Percentiles rank a stretch among this genome's conserved stretches.
phyloP scores from a whole-genome alignment of 148 eudicot species.

The Rhododendron ferrugineum region DNA sequence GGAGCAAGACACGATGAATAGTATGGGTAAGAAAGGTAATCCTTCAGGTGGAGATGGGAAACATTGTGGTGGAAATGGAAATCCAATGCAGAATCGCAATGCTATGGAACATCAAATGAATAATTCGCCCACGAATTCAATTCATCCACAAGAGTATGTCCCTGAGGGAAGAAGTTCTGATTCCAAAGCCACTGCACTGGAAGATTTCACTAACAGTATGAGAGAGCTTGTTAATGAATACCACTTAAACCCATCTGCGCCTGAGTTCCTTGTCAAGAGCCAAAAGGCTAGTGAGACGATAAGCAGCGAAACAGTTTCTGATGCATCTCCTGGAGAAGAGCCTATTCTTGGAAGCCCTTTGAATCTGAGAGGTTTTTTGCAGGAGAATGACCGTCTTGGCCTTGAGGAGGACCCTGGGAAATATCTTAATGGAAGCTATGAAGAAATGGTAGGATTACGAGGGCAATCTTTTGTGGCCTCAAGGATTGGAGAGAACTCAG shows the following conservation, averaged over 20 bases:
- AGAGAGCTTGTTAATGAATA: slow-evolving; percentile 16
- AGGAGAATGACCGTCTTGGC: slow-evolving; percentile 15
- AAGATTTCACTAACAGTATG: slow-evolving; percentile 5
- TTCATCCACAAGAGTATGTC: slow-evolving; percentile 17
- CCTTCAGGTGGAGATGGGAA: slow-evolving; percentile 1
- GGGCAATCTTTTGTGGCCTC: slow-evolving; percentile 1
- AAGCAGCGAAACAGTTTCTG: slow-evolving; percentile 9
- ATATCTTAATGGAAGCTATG: slow-evolving; percentile 14
- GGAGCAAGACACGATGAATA: slow-evolving; percentile 15
- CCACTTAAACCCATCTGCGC: slow-evolving; percentile 5
- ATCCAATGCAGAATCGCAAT: slow-evolving; percentile 1
- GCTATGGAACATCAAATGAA: slow-evolving; percentile 22
- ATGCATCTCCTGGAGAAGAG: slow-evolving; percentile 19
- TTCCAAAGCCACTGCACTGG: slow-evolving; percentile 1
- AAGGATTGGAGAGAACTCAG: slow-evolving; percentile 6
- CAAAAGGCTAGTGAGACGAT: slow-evolving; percentile 16
- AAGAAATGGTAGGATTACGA: slow-evolving; percentile 10
- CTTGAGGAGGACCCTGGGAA: slow-evolving; percentile 16
- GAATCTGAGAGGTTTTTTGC: slow-evolving; percentile 16
- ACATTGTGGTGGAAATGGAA: background rate
- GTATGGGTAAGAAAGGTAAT: slow-evolving; percentile 14
- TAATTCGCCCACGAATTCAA: slow-evolving; percentile 20
- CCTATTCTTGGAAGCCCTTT: slow-evolving; percentile 16
- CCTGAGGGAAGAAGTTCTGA: background rate
- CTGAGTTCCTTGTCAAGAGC: slow-evolving; percentile 25